A percentile compares a stretch with the other conserved stretches of the same genome.
Conservation (phyloP, 306 rosid species). For the Comarum palustre region DNA sequence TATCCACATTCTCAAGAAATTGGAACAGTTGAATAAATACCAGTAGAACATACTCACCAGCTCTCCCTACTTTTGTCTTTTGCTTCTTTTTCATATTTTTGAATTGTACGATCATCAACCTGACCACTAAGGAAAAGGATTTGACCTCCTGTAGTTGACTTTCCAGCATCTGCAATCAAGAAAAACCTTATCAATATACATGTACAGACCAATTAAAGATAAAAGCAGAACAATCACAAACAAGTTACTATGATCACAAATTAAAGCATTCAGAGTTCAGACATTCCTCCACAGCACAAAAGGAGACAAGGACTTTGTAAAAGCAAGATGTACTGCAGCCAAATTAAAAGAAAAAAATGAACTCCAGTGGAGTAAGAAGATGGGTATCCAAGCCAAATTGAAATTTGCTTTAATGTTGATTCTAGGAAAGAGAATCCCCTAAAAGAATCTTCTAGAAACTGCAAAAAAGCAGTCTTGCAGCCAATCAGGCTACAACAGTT, state of each 20-base stretch:
- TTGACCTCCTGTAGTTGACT: slow-evolving; percentile 97
- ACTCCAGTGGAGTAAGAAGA: not conserved
- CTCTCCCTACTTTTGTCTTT: slow-evolving; percentile 99
- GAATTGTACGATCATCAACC: slow-evolving; percentile 97
- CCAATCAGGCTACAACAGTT: not conserved
- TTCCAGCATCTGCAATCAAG: slow-evolving; percentile 79
- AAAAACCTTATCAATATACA: slow-evolving; percentile 1
- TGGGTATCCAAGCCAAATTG: not conserved
- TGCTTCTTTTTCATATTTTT: slow-evolving; percentile 96
- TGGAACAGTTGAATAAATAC: not conserved
- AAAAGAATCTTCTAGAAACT: not conserved
- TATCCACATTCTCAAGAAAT: not conserved
- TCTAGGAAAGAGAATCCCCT: not conserved
- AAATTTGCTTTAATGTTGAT: not conserved
- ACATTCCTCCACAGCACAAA: not conserved
- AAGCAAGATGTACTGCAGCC: not conserved
- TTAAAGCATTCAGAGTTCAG: not conserved
- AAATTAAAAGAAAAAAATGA: not conserved
- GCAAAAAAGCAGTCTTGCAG: not conserved
- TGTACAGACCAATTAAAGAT: not conserved
- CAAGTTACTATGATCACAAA: not conserved
- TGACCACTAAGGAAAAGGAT: slow-evolving; percentile 96
- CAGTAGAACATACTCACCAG: slow-evolving; percentile 57
- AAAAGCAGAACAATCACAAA: not conserved
- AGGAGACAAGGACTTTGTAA: not conserved